These are phyloP conservation scores for Gonapodya sp. DNA, from an alignment of 192 early-diverging fungal genomes.

Conservation along the genomic window DNA sequence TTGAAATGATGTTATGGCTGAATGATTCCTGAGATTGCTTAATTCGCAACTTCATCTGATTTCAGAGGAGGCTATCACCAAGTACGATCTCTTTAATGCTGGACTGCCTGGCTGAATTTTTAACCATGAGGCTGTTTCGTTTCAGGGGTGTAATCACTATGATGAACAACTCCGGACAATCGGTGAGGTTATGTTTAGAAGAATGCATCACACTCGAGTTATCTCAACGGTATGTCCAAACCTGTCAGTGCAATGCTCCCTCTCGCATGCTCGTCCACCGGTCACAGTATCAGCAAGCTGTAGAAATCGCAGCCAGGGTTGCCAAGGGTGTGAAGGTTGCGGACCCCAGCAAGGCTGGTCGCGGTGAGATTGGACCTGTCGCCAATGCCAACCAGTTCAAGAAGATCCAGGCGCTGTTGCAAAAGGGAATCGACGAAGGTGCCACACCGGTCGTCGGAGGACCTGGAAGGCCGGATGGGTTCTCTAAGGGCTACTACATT, in stretches of 20 bases:
- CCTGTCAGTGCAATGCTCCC: slow-evolving; percentile 3
- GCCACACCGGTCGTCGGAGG: not conserved
- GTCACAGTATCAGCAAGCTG: not conserved
- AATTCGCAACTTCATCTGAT: not conserved
- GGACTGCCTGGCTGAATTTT: not conserved
- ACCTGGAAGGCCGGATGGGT: not conserved
- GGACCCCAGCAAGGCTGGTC: not conserved
- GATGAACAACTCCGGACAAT: slow-evolving; percentile 8
- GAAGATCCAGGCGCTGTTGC: slow-evolving; percentile 1
- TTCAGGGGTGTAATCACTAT: slow-evolving; percentile 2
- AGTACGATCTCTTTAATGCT: not conserved
- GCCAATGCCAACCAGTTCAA: slow-evolving; percentile 7
- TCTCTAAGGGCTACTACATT: slow-evolving; percentile 3
- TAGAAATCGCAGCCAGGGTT: slow-evolving; percentile 5
- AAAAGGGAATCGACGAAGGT: slow-evolving; percentile 9
- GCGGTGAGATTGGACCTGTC: slow-evolving; percentile 6
- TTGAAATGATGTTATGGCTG: no score
- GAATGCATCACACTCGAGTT: no score
- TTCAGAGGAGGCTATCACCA: slow-evolving; percentile 1
- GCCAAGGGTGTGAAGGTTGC: not conserved
- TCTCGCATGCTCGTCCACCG: slow-evolving; percentile 7
- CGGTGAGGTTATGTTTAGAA: not conserved
- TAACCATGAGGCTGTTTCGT: no score
- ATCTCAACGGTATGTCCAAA: no score
- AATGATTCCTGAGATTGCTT: not conserved